Evolutionary conservation across 2,329 filamentous ascomycete genomes (phyloP).

Genomic region (Alternaria brassicae): DNA sequence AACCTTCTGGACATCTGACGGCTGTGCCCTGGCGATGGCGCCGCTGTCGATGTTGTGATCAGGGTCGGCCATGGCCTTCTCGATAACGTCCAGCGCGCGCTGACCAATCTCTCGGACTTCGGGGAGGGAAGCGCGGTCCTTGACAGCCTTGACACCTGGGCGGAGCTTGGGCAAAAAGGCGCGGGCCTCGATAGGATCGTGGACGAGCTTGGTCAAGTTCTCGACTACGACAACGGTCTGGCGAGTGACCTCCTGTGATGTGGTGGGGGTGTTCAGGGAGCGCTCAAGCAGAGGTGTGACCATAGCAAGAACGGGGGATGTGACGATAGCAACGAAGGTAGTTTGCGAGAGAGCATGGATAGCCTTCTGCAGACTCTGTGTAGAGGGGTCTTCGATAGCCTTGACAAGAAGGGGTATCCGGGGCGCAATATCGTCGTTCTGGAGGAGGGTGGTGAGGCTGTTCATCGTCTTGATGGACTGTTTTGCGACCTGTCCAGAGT

Average conservation of each 20-base stretch:
- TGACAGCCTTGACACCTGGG: constrained; percentile 89
- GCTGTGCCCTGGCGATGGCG: constrained; percentile 68
- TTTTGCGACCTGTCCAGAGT: constrained; percentile 65
- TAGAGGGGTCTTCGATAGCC: constrained; percentile 92
- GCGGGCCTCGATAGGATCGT: constrained; percentile 91
- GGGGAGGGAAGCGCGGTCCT: constrained; percentile 86
- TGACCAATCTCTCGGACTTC: constrained; percentile 92
- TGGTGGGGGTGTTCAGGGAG: constrained; percentile 88
- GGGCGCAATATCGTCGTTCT: constrained; percentile 95
- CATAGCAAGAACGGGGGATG: constrained; percentile 91
- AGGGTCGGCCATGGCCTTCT: constrained; percentile 80
- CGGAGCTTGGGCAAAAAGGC: constrained; percentile 94
- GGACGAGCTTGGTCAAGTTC: constrained; percentile 97
- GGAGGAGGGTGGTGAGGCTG: constrained; percentile 84
- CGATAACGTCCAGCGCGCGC: constrained; percentile 83
- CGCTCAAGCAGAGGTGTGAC: constrained; percentile 94
- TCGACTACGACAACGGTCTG: constrained; percentile 97
- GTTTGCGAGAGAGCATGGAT: constrained; percentile 97
- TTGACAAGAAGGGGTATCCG: constrained; percentile 91
- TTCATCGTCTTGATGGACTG: constrained; percentile 93
- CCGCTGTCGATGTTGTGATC: constrained; percentile 63
- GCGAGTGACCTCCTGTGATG: constrained; percentile 90
- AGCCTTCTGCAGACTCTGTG: constrained; percentile 88
- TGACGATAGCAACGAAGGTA: constrained; percentile 97
- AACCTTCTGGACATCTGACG: constrained; percentile 76